Conservation (phyloP, 106 monocot genomes). For the Dactylorhiza incarnata region DNA sequence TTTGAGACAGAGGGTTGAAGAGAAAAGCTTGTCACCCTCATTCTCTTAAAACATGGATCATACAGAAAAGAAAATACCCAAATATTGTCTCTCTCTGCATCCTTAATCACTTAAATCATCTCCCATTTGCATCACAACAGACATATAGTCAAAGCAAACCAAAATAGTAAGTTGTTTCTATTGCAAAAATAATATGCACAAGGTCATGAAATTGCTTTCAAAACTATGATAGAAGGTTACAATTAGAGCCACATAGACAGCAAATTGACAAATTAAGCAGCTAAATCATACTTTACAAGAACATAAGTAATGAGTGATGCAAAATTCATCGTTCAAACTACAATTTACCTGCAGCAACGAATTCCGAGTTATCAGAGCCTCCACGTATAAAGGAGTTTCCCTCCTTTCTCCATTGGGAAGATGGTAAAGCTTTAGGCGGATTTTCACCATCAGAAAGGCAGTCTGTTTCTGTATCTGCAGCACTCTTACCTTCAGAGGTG, state of each 20-base stretch:
- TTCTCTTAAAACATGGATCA: too few relatives aligned
- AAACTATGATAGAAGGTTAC: not conserved
- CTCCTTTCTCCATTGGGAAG: constrained; percentile 5
- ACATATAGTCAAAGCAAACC: too few relatives aligned
- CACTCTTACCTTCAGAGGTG: constrained; percentile 48
- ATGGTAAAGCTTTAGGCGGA: not conserved
- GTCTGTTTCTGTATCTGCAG: constrained; percentile 43
- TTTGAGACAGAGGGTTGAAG: too few relatives aligned
- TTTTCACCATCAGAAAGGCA: constrained; percentile 18
- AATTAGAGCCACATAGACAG: not conserved
- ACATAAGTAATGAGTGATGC: not conserved
- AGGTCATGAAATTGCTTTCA: not conserved
- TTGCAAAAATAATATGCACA: not conserved
- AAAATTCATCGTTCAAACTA: not conserved
- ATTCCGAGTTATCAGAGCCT: constrained; percentile 8
- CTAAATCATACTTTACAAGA: not conserved
- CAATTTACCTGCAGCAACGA: constrained; percentile 6
- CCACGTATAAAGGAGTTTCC: not conserved
- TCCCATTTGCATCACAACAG: too few relatives aligned
- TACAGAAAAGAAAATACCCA: not conserved
- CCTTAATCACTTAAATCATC: not conserved
- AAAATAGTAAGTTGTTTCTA: not conserved
- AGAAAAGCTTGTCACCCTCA: too few relatives aligned
- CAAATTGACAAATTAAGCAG: not conserved
- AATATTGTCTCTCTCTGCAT: not conserved